Conservation (phyloP, 1,139 yeast species). For the Yamadazyma dendronema region DNA sequence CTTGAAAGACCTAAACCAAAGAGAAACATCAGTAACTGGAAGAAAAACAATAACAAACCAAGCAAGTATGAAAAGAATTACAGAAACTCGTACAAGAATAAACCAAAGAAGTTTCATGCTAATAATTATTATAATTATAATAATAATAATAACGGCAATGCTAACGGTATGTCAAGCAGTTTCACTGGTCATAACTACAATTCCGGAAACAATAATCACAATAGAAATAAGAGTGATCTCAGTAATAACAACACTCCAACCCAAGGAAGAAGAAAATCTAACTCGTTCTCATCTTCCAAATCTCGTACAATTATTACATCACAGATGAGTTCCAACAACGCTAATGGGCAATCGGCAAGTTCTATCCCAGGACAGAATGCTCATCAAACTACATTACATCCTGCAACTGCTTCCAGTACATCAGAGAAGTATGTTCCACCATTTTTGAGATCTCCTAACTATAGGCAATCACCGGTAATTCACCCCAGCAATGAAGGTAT, state of each 20-base stretch:
- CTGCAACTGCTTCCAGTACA: constrained; percentile 15
- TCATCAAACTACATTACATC: constrained; percentile 1
- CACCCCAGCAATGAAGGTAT: constrained; percentile 40
- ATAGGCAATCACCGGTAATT: constrained; percentile 32
- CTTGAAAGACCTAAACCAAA: constrained; percentile 15
- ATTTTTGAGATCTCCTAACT: constrained; percentile 40
- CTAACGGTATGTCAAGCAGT: background rate
- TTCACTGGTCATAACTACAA: background rate
- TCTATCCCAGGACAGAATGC: background rate
- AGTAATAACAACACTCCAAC: constrained; percentile 11
- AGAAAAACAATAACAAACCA: constrained; percentile 29
- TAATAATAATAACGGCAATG: constrained; percentile 13
- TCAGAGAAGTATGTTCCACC: constrained; percentile 47
- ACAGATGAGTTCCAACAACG: constrained; percentile 2
- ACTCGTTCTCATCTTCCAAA: constrained; percentile 32
- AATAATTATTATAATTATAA: constrained; percentile 15
- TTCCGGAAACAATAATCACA: constrained; percentile 13
- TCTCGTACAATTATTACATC: constrained; percentile 16
- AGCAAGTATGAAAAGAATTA: constrained; percentile 20
- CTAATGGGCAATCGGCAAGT: background rate
- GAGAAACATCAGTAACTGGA: constrained; percentile 28
- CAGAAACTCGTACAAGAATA: constrained; percentile 11
- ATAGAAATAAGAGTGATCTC: constrained; percentile 15
- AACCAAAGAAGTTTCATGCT: constrained; percentile 14
- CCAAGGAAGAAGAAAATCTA: constrained; percentile 22